A percentile compares a stretch with the other conserved stretches of the same genome.
phyloP scores from a whole-genome alignment of 2,329 filamentous ascomycete species.

The Penicillium sp. region DNA sequence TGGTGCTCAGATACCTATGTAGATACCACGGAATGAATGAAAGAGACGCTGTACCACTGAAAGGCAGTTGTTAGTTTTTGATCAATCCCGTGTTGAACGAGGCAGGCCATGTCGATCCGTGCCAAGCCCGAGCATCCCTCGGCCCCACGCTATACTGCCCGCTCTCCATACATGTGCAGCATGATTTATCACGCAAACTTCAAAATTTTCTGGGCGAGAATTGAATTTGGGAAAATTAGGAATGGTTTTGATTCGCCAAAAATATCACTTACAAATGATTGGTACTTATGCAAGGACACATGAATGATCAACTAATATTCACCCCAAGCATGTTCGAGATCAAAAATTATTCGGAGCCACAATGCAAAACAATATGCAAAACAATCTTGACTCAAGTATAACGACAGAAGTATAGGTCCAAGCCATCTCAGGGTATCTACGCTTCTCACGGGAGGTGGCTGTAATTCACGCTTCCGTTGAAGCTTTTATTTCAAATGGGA shows the following conservation, averaged over 20 bases:
- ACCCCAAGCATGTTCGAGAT: no score
- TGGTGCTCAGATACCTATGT: not conserved
- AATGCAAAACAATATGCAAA: no score
- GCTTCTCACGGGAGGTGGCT: no score
- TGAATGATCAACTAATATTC: no score
- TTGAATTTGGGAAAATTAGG: not conserved
- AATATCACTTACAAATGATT: not conserved
- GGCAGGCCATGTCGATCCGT: slow-evolving; percentile 1
- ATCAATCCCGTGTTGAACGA: not conserved
- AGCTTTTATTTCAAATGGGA: no score
- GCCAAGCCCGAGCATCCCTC: slow-evolving; percentile 25
- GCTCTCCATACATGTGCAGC: not conserved
- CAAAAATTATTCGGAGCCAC: no score
- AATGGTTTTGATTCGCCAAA: not conserved
- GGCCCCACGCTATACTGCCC: slow-evolving; percentile 6
- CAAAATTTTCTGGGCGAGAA: not conserved
- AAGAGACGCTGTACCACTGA: not conserved
- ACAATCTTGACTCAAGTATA: no score
- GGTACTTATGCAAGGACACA: no score
- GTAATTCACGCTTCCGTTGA: no score
- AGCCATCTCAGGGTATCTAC: no score
- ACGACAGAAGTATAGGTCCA: no score
- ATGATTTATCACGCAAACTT: not conserved
- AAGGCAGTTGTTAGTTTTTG: not conserved
- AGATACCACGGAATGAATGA: not conserved